Evolutionary conservation across 1,139 yeast species (phyloP).

Genomic region (Sugiyamaella neomexicana): DNA sequence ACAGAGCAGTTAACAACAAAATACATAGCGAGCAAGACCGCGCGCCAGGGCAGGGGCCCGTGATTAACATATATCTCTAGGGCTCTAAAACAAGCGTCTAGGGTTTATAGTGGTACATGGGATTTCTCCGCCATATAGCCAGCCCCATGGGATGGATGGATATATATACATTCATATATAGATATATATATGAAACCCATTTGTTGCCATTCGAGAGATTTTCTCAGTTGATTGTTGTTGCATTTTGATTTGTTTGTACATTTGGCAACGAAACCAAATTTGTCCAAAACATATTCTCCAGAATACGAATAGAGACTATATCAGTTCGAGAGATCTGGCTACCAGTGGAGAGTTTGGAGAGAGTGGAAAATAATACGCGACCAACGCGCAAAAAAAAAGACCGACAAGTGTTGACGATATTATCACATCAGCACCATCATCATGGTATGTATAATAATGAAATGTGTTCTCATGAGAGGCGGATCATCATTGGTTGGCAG

Average conservation of each 20-base stretch:
- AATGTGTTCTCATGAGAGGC: no score
- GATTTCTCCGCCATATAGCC: conserved; percentile 10
- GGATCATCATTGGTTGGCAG: no score
- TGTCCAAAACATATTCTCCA: neutral
- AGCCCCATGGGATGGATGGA: conserved; percentile 4
- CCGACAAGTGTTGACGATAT: neutral
- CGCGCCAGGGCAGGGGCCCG: neutral
- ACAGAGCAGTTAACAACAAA: neutral
- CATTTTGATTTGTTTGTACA: conserved; percentile 4
- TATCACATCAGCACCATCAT: neutral
- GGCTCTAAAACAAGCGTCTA: neutral
- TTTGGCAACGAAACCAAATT: neutral
- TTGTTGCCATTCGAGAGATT: neutral
- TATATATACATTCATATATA: neutral
- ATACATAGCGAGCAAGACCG: neutral
- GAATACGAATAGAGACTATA: neutral
- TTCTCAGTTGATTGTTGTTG: conserved; percentile 1
- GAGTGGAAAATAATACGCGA: neutral
- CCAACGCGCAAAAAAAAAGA: neutral
- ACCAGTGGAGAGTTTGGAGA: neutral
- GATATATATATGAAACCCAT: neutral
- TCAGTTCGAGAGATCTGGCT: neutral
- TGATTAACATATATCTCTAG: neutral
- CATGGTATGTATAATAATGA: neutral
- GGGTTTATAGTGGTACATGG: neutral